A percentile compares a stretch with the other conserved stretches of the same genome.
phyloP scores from a whole-genome alignment of 1,284 basidiomycete species.

The Pyrrhoderma noxium region DNA sequence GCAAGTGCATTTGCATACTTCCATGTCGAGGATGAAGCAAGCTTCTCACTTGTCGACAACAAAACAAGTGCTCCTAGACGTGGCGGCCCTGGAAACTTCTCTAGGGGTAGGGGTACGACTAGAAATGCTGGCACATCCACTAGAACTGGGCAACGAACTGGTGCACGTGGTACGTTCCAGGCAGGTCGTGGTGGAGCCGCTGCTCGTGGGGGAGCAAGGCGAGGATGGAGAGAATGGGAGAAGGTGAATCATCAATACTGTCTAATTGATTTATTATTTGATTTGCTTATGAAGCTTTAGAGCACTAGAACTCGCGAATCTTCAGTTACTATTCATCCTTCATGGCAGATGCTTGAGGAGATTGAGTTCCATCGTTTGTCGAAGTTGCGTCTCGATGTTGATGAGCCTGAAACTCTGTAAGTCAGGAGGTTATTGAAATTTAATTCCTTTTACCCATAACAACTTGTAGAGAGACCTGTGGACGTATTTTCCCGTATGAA shows the following conservation, averaged over 20 bases:
- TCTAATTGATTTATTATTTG: constrained; percentile 12
- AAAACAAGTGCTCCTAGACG: constrained; percentile 60
- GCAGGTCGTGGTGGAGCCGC: constrained; percentile 31
- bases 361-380: constrained; percentile 92
- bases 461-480: constrained; percentile 87
- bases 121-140: constrained; percentile 37
- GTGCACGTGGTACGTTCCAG: constrained; percentile 40
- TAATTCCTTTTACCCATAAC: constrained; percentile 13
- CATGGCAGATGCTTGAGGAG: constrained; percentile 95
- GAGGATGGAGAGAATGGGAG: constrained; percentile 93
- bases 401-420: constrained; percentile 83
- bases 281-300: constrained; percentile 1
- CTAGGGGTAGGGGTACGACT: constrained; percentile 47
- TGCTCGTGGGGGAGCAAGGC: constrained; percentile 59
- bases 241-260: constrained; percentile 61
- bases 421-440: constrained; percentile 26
- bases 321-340: constrained; percentile 86
- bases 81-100: constrained; percentile 44
- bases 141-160: constrained; percentile 39
- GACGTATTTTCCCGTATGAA: constrained; percentile 90
- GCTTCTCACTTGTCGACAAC: constrained; percentile 95
- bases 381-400: constrained; percentile 90
- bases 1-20: constrained; percentile 96
- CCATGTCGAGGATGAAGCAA: constrained; percentile 97
- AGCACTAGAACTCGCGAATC: constrained; percentile 91